Percentiles rank a stretch among this genome's conserved stretches.
Evolutionary conservation across 805 yeast genomes (phyloP).

Genomic region (Jamesozyma piceae): DNA sequence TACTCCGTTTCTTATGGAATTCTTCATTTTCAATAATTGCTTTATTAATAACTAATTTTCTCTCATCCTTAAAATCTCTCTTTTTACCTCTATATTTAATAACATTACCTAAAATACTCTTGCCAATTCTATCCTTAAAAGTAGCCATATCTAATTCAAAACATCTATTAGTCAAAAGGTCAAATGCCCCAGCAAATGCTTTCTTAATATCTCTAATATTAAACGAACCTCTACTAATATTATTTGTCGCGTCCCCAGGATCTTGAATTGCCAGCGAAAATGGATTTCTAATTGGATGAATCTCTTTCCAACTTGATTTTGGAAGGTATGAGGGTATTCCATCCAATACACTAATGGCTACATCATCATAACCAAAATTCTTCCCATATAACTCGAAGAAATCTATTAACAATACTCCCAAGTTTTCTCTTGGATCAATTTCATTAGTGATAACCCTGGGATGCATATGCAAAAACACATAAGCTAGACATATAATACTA

Average conservation of each 20-base stretch:
- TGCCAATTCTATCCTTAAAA: slow-evolving; percentile 57
- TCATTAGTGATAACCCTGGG: slow-evolving; percentile 63
- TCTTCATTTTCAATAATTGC: slow-evolving; percentile 37
- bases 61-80: slow-evolving; percentile 70
- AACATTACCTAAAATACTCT: slow-evolving; percentile 70
- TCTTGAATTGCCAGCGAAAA: slow-evolving; percentile 75
- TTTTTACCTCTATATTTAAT: slow-evolving; percentile 65
- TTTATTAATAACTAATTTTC: slow-evolving; percentile 51
- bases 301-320: slow-evolving; percentile 44
- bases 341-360: slow-evolving; percentile 53
- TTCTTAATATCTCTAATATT: slow-evolving; percentile 71
- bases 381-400: slow-evolving; percentile 89
- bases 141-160: slow-evolving; percentile 60
- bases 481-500: slow-evolving; percentile 79
- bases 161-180: slow-evolving; percentile 62
- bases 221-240: slow-evolving; percentile 77
- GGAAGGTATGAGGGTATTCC: slow-evolving; percentile 51
- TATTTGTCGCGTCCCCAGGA: slow-evolving; percentile 77
- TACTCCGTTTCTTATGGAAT: slow-evolving; percentile 23
- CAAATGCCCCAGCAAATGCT: slow-evolving; percentile 84
- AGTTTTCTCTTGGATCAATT: slow-evolving; percentile 59
- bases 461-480: slow-evolving; percentile 68
- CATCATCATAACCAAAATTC: slow-evolving; percentile 74
- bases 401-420: slow-evolving; percentile 81
- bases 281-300: slow-evolving; percentile 43